A percentile compares a stretch with the other conserved stretches of the same genome.
Conservation (phyloP, 805 yeast genomes). For the Suhomyces prunicola region DNA sequence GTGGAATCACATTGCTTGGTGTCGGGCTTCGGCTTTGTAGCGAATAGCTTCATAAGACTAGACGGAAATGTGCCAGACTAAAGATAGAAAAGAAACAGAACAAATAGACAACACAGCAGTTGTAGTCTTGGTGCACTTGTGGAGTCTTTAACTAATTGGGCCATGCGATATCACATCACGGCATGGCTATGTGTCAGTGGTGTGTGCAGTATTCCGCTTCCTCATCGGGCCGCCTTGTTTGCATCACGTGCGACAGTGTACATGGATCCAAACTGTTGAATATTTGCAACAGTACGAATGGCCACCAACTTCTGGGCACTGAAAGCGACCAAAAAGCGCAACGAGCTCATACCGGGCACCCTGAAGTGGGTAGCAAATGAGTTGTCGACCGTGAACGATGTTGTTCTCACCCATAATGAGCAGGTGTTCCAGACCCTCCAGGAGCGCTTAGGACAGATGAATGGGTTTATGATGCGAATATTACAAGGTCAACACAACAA, state of each 20-base stretch:
- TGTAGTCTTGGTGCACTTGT: not conserved
- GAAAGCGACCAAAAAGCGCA: slow-evolving; percentile 26
- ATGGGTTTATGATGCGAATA: slow-evolving; percentile 39
- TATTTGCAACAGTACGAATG: slow-evolving; percentile 2
- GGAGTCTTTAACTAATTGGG: not conserved
- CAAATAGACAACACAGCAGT: not conserved
- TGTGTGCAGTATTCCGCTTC: not conserved
- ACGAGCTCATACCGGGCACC: slow-evolving; percentile 46
- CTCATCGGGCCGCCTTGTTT: not conserved
- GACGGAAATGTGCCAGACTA: not conserved
- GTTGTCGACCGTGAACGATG: slow-evolving; percentile 35
- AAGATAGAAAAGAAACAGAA: not conserved
- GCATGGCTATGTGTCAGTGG: not conserved
- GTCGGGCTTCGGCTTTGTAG: not conserved
- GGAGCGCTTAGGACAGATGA: slow-evolving; percentile 38
- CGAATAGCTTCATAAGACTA: not conserved
- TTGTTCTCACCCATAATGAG: slow-evolving; percentile 36
- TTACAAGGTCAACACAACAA: slow-evolving; percentile 14
- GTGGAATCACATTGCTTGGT: not conserved
- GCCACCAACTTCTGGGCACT: slow-evolving; percentile 29
- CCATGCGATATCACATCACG: not conserved
- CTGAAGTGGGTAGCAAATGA: slow-evolving; percentile 51
- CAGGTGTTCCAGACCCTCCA: slow-evolving; percentile 38
- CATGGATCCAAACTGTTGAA: not conserved
- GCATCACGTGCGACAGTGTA: not conserved